phyloP scores from a whole-genome alignment of 371 early-diverging fungal species.

The Conidiobolus incongruus region DNA sequence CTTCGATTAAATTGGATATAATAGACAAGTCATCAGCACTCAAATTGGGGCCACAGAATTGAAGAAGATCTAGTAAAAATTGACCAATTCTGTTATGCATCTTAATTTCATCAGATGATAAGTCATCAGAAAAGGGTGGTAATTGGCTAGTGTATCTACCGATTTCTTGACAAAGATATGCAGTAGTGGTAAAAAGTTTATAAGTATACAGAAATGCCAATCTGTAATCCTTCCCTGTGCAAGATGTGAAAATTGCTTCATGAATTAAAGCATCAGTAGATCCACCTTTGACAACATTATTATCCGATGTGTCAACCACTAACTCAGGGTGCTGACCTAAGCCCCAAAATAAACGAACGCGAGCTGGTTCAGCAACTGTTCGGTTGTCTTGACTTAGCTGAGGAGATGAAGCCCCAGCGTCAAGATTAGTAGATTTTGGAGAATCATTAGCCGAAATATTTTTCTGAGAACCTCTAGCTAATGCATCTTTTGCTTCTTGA shows the following conservation, averaged over 20 bases:
- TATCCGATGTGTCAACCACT: conserved; percentile 6
- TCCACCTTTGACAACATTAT: conserved; percentile 18
- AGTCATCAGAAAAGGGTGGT: conserved; percentile 5
- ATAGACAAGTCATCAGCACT: too few species aligned
- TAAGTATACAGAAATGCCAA: conserved; percentile 31
- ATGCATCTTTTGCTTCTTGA: conserved; percentile 5
- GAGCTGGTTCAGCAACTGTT: neutral
- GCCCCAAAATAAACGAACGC: conserved; percentile 17
- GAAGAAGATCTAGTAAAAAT: conserved; percentile 7
- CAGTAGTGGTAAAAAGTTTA: conserved; percentile 22
- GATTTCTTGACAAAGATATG: conserved; percentile 22
- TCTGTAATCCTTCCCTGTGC: conserved; percentile 8
- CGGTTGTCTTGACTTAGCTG: neutral
- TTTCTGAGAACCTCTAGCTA: neutral
- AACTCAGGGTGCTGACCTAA: conserved; percentile 24
- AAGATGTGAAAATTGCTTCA: conserved; percentile 21
- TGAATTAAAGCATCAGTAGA: conserved; percentile 36
- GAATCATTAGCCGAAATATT: neutral
- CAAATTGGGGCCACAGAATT: conserved; percentile 7
- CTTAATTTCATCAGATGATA: conserved; percentile 6
- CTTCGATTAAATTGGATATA: too few species aligned
- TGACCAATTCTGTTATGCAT: conserved; percentile 9
- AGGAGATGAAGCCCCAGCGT: neutral
- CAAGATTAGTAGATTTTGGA: neutral
- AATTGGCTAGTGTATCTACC: conserved; percentile 17